These are phyloP conservation scores for Xerocomellus dryophilus DNA, from an alignment of 768 basidiomycete genomes.

Conservation along the genomic window DNA sequence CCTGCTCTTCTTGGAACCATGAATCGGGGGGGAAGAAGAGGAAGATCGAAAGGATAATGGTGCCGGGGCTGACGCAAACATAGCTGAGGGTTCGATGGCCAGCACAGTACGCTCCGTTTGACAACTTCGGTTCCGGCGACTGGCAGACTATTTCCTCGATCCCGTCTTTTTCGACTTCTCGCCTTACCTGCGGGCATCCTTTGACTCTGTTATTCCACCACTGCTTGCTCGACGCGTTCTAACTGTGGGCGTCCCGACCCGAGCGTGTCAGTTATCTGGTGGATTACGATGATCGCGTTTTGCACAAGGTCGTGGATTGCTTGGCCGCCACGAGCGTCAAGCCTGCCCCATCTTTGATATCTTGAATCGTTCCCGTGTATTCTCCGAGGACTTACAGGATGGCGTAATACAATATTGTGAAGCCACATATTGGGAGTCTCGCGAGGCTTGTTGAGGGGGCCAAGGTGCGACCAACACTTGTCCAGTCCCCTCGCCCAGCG, in stretches of 20 bases:
- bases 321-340: too few species aligned
- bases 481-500: too few species aligned
- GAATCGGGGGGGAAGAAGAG: conserved; percentile 33
- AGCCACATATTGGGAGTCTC: too few species aligned
- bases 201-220: conserved; percentile 73
- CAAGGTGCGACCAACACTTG: too few species aligned
- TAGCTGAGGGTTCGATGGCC: conserved; percentile 29
- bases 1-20: conserved; percentile 67
- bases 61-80: conserved; percentile 34
- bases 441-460: too few species aligned
- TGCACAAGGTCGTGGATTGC: too few species aligned
- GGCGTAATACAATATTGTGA: too few species aligned
- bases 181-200: conserved; percentile 65
- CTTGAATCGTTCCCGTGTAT: too few species aligned
- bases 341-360: too few species aligned
- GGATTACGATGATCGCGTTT: too few species aligned
- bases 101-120: conserved; percentile 61
- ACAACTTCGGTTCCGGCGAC: conserved; percentile 79
- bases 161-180: conserved; percentile 72
- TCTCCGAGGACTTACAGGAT: too few species aligned
- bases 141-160: conserved; percentile 79
- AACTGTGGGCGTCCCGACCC: conserved; percentile 55
- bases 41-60: conserved; percentile 37
- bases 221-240: conserved; percentile 83
- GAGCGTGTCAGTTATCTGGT: too few species aligned